Conservation (phyloP, 345 rosid species). For the Euphorbia pulcherrima region DNA sequence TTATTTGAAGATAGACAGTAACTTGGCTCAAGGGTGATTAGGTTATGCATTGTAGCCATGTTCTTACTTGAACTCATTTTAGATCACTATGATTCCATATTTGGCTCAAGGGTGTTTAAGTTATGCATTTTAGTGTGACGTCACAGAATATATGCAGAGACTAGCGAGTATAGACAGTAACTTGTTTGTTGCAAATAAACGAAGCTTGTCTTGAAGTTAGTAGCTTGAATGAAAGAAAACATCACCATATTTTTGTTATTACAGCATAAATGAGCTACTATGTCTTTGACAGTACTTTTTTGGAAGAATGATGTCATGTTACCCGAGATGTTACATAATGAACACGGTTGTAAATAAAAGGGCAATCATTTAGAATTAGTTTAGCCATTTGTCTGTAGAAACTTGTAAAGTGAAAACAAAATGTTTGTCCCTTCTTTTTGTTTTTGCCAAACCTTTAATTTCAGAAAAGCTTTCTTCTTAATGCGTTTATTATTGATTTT, state of each 20-base stretch:
- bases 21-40: background rate
- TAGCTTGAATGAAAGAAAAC: too few species aligned
- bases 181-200: too few species aligned
- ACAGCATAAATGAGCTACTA: too few species aligned
- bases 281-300: too few species aligned
- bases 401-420: background rate
- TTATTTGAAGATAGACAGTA: background rate
- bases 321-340: background rate
- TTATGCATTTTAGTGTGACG: background rate
- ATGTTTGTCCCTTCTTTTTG: too few species aligned
- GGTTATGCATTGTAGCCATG: background rate
- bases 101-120: background rate
- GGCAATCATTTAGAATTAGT: background rate
- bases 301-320: background rate
- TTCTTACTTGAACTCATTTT: background rate
- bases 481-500: too few species aligned
- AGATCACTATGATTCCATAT: background rate
- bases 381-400: background rate
- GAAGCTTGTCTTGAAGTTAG: too few species aligned
- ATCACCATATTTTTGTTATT: background rate
- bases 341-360: background rate
- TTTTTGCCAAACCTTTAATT: too few species aligned
- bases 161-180: background rate
- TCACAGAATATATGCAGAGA: background rate
- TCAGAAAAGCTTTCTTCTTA: too few species aligned